Percentiles rank a stretch among this genome's conserved stretches.
phyloP scores from a whole-genome alignment of 805 yeast species.

The Grigorovia yakushimaensis region DNA sequence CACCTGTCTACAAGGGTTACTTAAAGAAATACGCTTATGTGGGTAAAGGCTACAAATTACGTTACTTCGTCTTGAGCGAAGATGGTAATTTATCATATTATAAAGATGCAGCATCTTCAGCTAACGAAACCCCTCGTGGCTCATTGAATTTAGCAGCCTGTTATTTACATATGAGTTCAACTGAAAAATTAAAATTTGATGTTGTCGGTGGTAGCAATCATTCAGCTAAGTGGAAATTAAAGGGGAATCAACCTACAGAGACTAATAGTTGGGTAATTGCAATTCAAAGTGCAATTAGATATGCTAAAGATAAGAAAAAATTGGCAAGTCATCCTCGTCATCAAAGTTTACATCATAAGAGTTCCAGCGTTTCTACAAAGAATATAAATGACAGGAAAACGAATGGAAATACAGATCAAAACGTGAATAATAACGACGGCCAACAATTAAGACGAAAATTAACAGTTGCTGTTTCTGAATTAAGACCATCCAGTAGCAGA shows the following conservation, averaged over 20 bases:
- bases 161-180: constrained; percentile 71
- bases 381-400: neutral
- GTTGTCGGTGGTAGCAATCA: constrained; percentile 58
- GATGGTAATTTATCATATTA: constrained; percentile 82
- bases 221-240: constrained; percentile 75
- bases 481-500: neutral
- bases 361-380: neutral
- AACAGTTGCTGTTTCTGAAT: neutral
- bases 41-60: constrained; percentile 87
- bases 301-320: constrained; percentile 56
- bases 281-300: constrained; percentile 81
- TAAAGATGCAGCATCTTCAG: constrained; percentile 63
- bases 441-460: neutral
- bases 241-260: constrained; percentile 90
- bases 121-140: constrained; percentile 79
- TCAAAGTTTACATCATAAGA: neutral
- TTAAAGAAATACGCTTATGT: constrained; percentile 95
- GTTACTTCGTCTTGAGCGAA: constrained; percentile 81
- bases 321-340: neutral
- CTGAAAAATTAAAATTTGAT: constrained; percentile 87
- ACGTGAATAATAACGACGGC: neutral
- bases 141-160: constrained; percentile 78
- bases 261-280: constrained; percentile 98
- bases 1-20: constrained; percentile 85
- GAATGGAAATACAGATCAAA: neutral